Conservation (phyloP, 495 filamentous ascomycete species). For the Trichoderma erinaceum region DNA sequence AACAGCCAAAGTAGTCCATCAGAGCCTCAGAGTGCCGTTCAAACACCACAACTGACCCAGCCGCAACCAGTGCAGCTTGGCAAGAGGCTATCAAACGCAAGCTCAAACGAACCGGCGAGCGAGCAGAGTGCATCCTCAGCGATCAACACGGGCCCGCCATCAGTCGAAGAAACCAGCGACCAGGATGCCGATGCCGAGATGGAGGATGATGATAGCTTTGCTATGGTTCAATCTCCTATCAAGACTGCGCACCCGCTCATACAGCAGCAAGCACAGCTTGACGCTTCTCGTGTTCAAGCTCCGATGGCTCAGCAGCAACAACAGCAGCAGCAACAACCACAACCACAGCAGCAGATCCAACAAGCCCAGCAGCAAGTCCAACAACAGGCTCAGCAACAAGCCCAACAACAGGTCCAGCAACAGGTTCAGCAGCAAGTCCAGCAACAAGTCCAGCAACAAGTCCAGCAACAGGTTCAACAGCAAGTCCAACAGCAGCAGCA, state of each 20-base stretch:
- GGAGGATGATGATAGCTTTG: constrained; percentile 34
- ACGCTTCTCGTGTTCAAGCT: constrained; percentile 24
- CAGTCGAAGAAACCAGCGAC: constrained; percentile 34
- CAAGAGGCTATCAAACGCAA: constrained; percentile 18
- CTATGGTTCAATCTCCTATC: constrained; percentile 20
- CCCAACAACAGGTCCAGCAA: constrained; percentile 18
- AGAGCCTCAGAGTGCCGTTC: constrained; percentile 15
- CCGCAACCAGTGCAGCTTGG: constrained; percentile 18
- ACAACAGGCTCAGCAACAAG: constrained; percentile 16
- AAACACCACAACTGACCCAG: constrained; percentile 18
- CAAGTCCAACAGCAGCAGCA: constrained; percentile 14
- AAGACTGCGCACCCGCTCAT: constrained; percentile 20
- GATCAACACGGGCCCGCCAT: constrained; percentile 16
- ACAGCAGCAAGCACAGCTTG: constrained; percentile 22
- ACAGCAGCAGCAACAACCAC: constrained; percentile 19
- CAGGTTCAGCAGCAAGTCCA: constrained; percentile 15
- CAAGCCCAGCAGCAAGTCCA: constrained; percentile 17
- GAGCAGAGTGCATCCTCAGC: constrained; percentile 14
- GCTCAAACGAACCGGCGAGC: constrained; percentile 16
- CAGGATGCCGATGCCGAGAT: constrained; percentile 34
- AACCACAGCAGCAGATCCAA: constrained; percentile 18
- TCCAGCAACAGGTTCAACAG: constrained; percentile 17
- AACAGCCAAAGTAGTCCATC: constrained; percentile 13
- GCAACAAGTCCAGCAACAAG: constrained; percentile 18
- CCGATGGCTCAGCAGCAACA: constrained; percentile 20